Percentiles rank a stretch among this genome's conserved stretches.
Conservation (phyloP, 345 rosid species). For the Eucalyptus sp. region DNA sequence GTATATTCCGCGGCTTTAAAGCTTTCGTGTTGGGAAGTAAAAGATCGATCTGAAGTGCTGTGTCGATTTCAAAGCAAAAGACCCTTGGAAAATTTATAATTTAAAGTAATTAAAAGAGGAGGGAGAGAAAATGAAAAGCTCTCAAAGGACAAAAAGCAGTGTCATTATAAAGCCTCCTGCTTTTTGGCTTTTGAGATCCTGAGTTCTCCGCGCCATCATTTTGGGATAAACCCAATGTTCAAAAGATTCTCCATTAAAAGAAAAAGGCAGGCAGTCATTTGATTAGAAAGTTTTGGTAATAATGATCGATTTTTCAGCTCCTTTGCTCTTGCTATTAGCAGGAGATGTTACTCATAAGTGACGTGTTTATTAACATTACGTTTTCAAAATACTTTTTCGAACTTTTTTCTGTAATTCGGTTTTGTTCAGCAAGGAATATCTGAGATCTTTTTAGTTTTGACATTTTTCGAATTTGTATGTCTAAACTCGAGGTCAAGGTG, state of each 20-base stretch:
- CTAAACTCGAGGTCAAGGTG: accelerated
- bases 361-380: not conserved
- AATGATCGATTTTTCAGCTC: not conserved
- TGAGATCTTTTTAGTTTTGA: accelerated
- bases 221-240: not conserved
- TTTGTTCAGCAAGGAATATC: accelerated
- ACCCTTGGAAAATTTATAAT: not conserved
- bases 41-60: not conserved
- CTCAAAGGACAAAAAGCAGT: not conserved
- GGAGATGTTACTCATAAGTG: not conserved
- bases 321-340: not conserved
- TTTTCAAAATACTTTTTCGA: not conserved
- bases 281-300: not conserved
- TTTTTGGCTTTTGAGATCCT: not conserved
- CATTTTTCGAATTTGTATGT: not conserved
- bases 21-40: not conserved
- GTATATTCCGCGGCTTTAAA: not conserved
- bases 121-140: not conserved
- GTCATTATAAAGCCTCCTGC: not conserved
- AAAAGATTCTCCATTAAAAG: not conserved
- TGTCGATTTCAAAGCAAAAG: not conserved
- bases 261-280: not conserved
- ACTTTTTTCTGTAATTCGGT: not conserved
- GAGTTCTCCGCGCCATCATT: not conserved
- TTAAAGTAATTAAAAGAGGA: not conserved